Conservation (phyloP, 2,329 filamentous ascomycete species). For the Aureobasidium subglaciale region DNA sequence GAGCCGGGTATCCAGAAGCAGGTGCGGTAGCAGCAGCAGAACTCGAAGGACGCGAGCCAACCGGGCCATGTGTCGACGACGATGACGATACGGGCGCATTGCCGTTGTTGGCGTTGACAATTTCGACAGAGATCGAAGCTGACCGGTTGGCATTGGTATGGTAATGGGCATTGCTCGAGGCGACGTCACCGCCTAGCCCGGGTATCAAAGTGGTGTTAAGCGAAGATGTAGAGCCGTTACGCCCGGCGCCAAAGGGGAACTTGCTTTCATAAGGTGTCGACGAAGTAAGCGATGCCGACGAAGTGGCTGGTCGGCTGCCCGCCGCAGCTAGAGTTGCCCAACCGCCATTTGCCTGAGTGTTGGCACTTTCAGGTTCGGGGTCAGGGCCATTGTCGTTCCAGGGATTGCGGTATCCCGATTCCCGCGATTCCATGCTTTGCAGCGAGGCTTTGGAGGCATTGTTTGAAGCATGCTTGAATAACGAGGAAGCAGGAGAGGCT, state of each 20-base stretch:
- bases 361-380: constrained; percentile 67
- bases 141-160: constrained; percentile 9
- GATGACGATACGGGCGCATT: not conserved
- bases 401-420: constrained; percentile 79
- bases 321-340: constrained; percentile 45
- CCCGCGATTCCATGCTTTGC: constrained; percentile 90
- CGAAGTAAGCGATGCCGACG: constrained; percentile 51
- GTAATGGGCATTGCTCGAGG: constrained; percentile 21
- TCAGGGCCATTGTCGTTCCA: constrained; percentile 99
- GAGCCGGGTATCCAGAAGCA: constrained; percentile 34
- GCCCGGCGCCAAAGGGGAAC: constrained; percentile 52
- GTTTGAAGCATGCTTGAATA: constrained; percentile 84
- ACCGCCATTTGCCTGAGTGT: constrained; percentile 29
- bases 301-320: constrained; percentile 58
- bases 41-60: constrained; percentile 20
- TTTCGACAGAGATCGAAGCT: constrained; percentile 6
- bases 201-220: constrained; percentile 31
- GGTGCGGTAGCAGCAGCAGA: constrained; percentile 17
- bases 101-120: constrained; percentile 2
- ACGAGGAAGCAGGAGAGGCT: constrained; percentile 60
- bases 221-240: constrained; percentile 32
- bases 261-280: constrained; percentile 55
- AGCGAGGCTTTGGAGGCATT: constrained; percentile 91
- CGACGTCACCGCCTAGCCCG: constrained; percentile 32
- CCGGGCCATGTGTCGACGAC: constrained; percentile 14